A percentile compares a stretch with the other conserved stretches of the same genome.
Evolutionary conservation across 1,284 basidiomycete genomes (phyloP).

Genomic region (Leccinum idahoense): DNA sequence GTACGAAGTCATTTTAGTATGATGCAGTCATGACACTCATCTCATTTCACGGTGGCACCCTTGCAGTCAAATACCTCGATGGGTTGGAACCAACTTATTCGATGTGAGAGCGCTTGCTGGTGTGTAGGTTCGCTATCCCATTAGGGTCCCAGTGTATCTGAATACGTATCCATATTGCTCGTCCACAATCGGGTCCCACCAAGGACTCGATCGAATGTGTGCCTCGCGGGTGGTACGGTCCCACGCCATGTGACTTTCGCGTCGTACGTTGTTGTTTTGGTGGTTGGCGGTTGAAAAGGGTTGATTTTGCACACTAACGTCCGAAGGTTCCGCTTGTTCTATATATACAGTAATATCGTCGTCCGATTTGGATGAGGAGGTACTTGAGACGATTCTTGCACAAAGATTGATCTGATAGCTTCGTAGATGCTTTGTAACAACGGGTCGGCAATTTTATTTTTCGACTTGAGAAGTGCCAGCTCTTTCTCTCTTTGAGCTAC

Average conservation of each 20-base stretch:
- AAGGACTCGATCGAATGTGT: neutral
- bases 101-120: slow-evolving; percentile 3
- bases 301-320: neutral
- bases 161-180: neutral
- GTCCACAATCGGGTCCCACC: neutral
- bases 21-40: neutral
- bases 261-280: neutral
- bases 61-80: slow-evolving; percentile 16
- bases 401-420: no score
- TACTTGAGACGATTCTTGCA: no score
- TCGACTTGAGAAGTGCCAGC: no score
- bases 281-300: neutral
- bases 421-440: no score
- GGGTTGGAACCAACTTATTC: slow-evolving; percentile 18
- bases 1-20: slow-evolving; percentile 5
- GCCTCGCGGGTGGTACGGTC: slow-evolving; percentile 2
- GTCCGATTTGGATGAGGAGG: no score
- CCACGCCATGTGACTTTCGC: neutral
- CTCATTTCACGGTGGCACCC: neutral
- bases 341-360: no score
- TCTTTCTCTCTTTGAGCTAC: no score
- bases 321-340: no score
- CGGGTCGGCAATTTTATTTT: no score
- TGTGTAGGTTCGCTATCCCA: neutral
- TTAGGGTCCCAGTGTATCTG: neutral